Percentiles rank a stretch among this genome's conserved stretches.
phyloP scores from a whole-genome alignment of 2,329 filamentous ascomycete species.

The Pseudopyricularia javanii region DNA sequence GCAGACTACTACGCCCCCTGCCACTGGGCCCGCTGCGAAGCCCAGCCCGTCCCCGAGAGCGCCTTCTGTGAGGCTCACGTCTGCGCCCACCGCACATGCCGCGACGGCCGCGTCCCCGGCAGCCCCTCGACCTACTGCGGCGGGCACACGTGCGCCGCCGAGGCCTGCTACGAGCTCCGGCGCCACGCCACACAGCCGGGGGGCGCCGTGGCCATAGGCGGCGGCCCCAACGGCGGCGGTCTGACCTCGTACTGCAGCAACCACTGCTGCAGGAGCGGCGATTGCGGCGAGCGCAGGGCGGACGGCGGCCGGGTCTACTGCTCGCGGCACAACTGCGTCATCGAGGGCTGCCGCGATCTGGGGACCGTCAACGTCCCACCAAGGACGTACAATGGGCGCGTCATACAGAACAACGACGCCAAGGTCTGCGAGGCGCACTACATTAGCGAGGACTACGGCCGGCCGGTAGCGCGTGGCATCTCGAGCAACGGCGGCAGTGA shows the following conservation, averaged over 20 bases:
- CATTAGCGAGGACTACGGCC: not conserved
- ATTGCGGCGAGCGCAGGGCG: not conserved
- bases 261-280: not conserved
- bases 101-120: slow-evolving; percentile 3
- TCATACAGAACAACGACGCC: not conserved
- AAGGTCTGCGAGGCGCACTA: not conserved
- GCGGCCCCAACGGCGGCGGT: not conserved
- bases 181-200: not conserved
- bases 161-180: not conserved
- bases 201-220: not conserved
- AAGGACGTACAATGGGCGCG: not conserved
- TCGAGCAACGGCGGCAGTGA: not conserved
- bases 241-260: not conserved
- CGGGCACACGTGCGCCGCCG: slow-evolving; percentile 1
- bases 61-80: slow-evolving; percentile 6
- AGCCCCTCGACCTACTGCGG: slow-evolving; percentile 2
- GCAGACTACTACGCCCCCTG: slow-evolving; percentile 6
- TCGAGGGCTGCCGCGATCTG: slow-evolving; percentile 7
- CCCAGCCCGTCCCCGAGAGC: not conserved
- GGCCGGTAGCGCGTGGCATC: not conserved
- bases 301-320: slow-evolving; percentile 8
- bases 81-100: slow-evolving; percentile 6
- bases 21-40: slow-evolving; percentile 4
- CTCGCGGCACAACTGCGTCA: slow-evolving; percentile 12
- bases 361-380: slow-evolving; percentile 1